Evolutionary conservation across 2,329 filamentous ascomycete species (phyloP).

Genomic region (Pseudopyricularia javanii): DNA sequence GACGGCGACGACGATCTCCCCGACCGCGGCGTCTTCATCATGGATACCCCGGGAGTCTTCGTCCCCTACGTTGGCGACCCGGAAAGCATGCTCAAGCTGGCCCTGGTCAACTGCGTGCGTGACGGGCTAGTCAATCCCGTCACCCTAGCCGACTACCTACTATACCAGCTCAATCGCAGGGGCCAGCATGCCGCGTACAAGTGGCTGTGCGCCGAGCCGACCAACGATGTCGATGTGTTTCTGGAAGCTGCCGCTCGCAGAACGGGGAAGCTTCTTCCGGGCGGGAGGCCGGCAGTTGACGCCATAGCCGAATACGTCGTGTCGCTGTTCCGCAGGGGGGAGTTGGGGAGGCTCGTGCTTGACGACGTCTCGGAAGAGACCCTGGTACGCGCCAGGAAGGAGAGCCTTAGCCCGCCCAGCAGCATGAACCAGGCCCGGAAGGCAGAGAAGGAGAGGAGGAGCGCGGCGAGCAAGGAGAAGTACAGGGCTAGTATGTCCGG

Average conservation of each 20-base stretch:
- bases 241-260: constrained; percentile 58
- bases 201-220: constrained; percentile 39
- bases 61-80: constrained; percentile 78
- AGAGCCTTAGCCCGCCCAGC: constrained; percentile 29
- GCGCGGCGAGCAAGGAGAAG: constrained; percentile 16
- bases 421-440: constrained; percentile 62
- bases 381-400: constrained; percentile 34
- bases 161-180: constrained; percentile 66
- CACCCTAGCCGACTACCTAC: constrained; percentile 78
- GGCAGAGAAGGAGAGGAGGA: constrained; percentile 46
- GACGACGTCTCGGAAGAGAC: constrained; percentile 59
- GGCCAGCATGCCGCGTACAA: constrained; percentile 42
- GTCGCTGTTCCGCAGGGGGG: constrained; percentile 68
- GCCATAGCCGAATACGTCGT: constrained; percentile 70
- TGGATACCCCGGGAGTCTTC: constrained; percentile 93
- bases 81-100: constrained; percentile 89
- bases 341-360: constrained; percentile 64
- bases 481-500: neutral
- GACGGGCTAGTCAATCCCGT: constrained; percentile 70
- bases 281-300: constrained; percentile 58
- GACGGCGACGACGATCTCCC: constrained; percentile 22
- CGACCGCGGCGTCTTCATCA: constrained; percentile 60
- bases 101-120: constrained; percentile 81
- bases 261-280: constrained; percentile 64
- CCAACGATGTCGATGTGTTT: constrained; percentile 70